Evolutionary conservation across 805 yeast species (phyloP).

Genomic region (Candida insectalens): DNA sequence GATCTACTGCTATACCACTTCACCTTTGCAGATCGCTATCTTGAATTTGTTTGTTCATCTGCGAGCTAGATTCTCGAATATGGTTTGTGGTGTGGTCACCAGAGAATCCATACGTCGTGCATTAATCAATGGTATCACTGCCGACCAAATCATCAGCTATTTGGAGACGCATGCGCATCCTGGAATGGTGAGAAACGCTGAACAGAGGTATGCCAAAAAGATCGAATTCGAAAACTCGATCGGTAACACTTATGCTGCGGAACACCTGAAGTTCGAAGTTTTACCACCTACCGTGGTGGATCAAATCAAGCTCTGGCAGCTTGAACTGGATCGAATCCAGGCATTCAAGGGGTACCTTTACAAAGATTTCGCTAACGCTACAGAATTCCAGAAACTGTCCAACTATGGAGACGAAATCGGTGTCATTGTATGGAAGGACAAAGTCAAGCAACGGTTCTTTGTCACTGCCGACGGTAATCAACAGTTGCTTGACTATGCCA

Average conservation of each 20-base stretch:
- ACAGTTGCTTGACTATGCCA: conserved; percentile 88
- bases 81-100: conserved; percentile 90
- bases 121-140: conserved; percentile 78
- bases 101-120: conserved; percentile 88
- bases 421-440: conserved; percentile 81
- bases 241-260: conserved; percentile 26
- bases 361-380: conserved; percentile 70
- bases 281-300: conserved; percentile 95
- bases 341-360: conserved; percentile 81
- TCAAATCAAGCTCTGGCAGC: conserved; percentile 92
- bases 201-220: conserved; percentile 57
- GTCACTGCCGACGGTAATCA: conserved; percentile 80
- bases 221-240: conserved; percentile 50
- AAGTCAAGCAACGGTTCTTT: conserved; percentile 60
- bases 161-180: conserved; percentile 90
- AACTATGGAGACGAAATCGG: conserved; percentile 88
- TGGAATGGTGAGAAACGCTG: conserved; percentile 72
- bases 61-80: conserved; percentile 75
- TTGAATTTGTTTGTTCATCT: conserved; percentile 81
- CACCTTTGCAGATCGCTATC: conserved; percentile 92
- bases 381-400: conserved; percentile 64
- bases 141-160: conserved; percentile 88
- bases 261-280: conserved; percentile 46
- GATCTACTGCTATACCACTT: conserved; percentile 84
- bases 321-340: conserved; percentile 87